Evolutionary conservation across 2,329 filamentous ascomycete genomes (phyloP).

Genomic region (Chalara sp.): DNA sequence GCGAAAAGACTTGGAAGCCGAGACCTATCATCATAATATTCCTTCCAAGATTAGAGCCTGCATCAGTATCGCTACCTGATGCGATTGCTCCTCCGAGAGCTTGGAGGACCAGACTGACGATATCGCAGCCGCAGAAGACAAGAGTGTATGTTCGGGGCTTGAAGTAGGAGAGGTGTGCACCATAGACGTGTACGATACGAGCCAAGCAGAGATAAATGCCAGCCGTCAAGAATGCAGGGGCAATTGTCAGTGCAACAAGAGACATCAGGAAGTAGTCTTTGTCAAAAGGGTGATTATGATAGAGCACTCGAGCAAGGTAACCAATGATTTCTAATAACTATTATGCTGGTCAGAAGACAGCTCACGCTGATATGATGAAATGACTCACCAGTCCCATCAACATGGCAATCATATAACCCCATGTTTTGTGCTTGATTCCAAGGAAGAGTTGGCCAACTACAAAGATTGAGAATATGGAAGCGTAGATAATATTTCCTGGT

Average conservation of each 20-base stretch:
- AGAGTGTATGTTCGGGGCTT: slow-evolving; percentile 45
- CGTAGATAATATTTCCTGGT: slow-evolving; percentile 49
- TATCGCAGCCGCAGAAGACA: slow-evolving; percentile 40
- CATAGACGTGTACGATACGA: slow-evolving; percentile 49
- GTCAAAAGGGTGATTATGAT: slow-evolving; percentile 46
- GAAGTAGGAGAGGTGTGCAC: slow-evolving; percentile 39
- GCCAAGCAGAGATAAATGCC: slow-evolving; percentile 54
- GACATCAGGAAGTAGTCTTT: slow-evolving; percentile 48
- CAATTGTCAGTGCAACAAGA: slow-evolving; percentile 43
- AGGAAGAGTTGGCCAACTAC: slow-evolving; percentile 36
- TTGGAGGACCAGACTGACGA: slow-evolving; percentile 52
- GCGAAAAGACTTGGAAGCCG: slow-evolving; percentile 30
- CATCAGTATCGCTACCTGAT: slow-evolving; percentile 32
- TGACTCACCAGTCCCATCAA: slow-evolving; percentile 37
- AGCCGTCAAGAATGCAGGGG: slow-evolving; percentile 47
- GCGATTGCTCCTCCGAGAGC: slow-evolving; percentile 51
- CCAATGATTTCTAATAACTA: slow-evolving; percentile 31
- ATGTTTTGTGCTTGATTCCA: slow-evolving; percentile 46
- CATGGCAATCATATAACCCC: slow-evolving; percentile 45
- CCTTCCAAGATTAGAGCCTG: slow-evolving; percentile 17
- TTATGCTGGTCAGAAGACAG: neutral
- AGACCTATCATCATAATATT: slow-evolving; percentile 35
- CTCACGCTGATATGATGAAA: neutral
- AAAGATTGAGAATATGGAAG: slow-evolving; percentile 40
- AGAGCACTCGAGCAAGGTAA: slow-evolving; percentile 46